Evolutionary conservation across 2,329 filamentous ascomycete species (phyloP), one percentile per base, ranked within the genome.

Genomic region (Cladophialophora immunda): DNA sequence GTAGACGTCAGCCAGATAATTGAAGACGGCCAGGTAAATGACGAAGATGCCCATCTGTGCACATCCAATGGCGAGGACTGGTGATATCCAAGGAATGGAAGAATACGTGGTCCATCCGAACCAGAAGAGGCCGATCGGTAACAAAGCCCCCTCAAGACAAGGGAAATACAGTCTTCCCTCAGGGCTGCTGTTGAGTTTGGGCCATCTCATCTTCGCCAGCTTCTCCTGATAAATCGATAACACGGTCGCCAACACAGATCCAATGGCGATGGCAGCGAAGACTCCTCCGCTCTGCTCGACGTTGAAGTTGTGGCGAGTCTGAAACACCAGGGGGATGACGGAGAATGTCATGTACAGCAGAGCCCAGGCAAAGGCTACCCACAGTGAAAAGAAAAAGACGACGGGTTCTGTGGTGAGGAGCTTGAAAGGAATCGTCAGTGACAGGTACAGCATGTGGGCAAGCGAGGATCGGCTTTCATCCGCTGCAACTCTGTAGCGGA

Each of bases 1-100:
- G 77, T 97, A 97, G 1, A 90, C 90, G 75, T 97, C 94, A 22
- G 93, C 93, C 1, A 97, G 84, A 73, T 97, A 97, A 76, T 97
- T 97, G 81, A 97, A 97, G 0, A 93, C 92, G 2, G 93, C 90
- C 0, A 97, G 85, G 75, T 96, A 96, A 38, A 97, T 88, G 47
- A 88, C 90, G 77, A 92, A 94, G 70, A 97, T 96, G 30, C 94
- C 90, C 83, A 94, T 91, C 0, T 91, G 94, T 0, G 92, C 89
- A 66, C 93, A 86, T 0, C 84, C 87, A 36, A 97, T 84, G 0
- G 88, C 90, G 2, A 94, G 78, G 0, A 88, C 80, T 0, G 92
- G 92, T 0, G 87, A 86, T 63, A 92, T 89, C 91, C 91, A 94
- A 70, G 87, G 91, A 1, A 89, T 83, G 0, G 81, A 82, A 0